A percentile compares a stretch with the other conserved stretches of the same genome.
Conservation (phyloP, 2,329 filamentous ascomycete species). For the Gaeumannomyces tritici region DNA sequence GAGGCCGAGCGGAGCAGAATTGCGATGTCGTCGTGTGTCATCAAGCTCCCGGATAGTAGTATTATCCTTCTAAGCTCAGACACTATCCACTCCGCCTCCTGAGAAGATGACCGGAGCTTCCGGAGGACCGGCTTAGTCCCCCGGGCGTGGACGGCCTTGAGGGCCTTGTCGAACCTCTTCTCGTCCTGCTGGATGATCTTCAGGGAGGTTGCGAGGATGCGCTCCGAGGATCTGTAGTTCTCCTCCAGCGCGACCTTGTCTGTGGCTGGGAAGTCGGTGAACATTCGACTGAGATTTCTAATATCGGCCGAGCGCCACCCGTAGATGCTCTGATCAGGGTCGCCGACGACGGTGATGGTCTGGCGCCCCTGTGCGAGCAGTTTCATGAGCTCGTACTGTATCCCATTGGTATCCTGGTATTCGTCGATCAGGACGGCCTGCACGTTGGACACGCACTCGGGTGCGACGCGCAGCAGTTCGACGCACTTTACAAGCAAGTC, state of each 20-base stretch:
- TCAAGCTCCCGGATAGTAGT: constrained; percentile 61
- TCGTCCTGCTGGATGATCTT: constrained; percentile 86
- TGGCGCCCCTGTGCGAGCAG: constrained; percentile 65
- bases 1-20: constrained; percentile 79
- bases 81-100: constrained; percentile 83
- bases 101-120: constrained; percentile 55
- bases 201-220: constrained; percentile 71
- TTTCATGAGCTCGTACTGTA: constrained; percentile 92
- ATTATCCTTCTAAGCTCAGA: constrained; percentile 66
- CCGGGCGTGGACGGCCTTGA: constrained; percentile 70
- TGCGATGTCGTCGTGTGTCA: constrained; percentile 70
- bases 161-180: constrained; percentile 65
- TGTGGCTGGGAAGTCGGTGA: constrained; percentile 66
- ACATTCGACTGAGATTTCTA: constrained; percentile 73
- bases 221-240: constrained; percentile 86
- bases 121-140: constrained; percentile 76
- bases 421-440: constrained; percentile 91
- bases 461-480: constrained; percentile 63
- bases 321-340: constrained; percentile 97
- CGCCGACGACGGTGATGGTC: constrained; percentile 88
- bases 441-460: constrained; percentile 78
- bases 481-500: constrained; percentile 80
- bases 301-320: constrained; percentile 91
- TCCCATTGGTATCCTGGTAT: constrained; percentile 92
- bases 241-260: constrained; percentile 80